Evolutionary conservation across 768 basidiomycete species (phyloP), one percentile per base, ranked within the genome.

Genomic region (Amyloporia xantha): DNA sequence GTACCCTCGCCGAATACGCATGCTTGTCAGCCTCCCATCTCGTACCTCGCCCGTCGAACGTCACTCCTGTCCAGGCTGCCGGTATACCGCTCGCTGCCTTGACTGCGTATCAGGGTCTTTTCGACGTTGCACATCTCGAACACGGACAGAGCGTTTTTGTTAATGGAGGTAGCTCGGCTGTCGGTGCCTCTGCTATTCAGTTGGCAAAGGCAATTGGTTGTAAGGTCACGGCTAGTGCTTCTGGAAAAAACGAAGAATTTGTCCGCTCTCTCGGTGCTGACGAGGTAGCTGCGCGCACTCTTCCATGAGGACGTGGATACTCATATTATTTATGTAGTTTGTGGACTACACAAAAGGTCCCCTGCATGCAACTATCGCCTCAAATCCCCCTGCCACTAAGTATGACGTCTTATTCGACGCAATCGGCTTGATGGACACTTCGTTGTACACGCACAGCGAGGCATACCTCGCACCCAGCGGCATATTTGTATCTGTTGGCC

Each of bases 181-280:
- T 87, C 1, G 87, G 86, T 3, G 67, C 72, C n/a, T 76, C 75
- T 54, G 86, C 83, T 1, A 82, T 89, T 41, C 84, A 88, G 61
- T 60, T 88, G 9, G 84, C 86, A 6, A 89, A 87, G 59, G 72
- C 76, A 1, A 70, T 68, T 52, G 82, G 82, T 3, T 77, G 78
- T 47, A 67, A 53, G 3, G 84, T 88, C 4, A 68, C 75, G 2
- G 77, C 77, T 0, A 78, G 73, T 25, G 83, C 81, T 7, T 86
- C 83, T 3, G 69, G 60, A 1, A 76, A 71, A 61, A 87, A 86
- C 51, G 74, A 77, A 39, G 69, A 71, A 3, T 76, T 79, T 44
- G 78, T 87, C 30, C 74, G 72, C 9, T 55, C 56, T 1, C 55
- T 82, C 26, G 87, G 88, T 20, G 86, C 81, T 2, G 87, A 88